These are phyloP conservation scores for Lonicera japonica DNA, from an alignment of 129 eudicot species.

Conservation along the genomic window DNA sequence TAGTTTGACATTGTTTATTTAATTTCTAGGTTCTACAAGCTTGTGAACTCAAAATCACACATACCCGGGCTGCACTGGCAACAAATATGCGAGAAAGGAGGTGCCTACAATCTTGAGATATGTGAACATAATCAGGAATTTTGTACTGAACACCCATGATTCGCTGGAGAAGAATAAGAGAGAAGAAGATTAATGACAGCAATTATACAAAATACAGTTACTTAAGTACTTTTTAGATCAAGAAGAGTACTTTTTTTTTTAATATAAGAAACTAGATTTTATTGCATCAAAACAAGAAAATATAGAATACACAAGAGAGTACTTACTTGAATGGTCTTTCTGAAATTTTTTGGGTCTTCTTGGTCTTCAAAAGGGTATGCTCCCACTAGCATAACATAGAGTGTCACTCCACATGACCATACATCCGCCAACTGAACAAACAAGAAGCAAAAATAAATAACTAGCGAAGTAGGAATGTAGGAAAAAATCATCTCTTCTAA, in stretches of 20 bases:
- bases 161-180: conserved; percentile 33
- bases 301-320: neutral
- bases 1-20: too few relatives aligned
- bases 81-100: conserved; percentile 93
- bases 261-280: too few relatives aligned
- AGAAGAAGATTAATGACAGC: conserved; percentile 9
- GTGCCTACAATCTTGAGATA: conserved; percentile 92
- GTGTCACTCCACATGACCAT: conserved; percentile 99
- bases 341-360: conserved; percentile 91
- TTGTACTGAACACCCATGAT: conserved; percentile 83
- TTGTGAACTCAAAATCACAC: conserved; percentile 14
- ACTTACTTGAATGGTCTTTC: conserved; percentile 85
- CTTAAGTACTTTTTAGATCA: too few relatives aligned
- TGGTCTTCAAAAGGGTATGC: conserved; percentile 98
- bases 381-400: conserved; percentile 98
- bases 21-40: neutral
- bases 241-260: too few relatives aligned
- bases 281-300: neutral
- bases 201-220: too few relatives aligned
- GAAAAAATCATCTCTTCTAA: neutral
- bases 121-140: conserved; percentile 95
- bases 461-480: neutral
- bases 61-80: conserved; percentile 68
- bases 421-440: conserved; percentile 85
- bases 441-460: conserved; percentile 4